Base-by-base conservation (phyloP, 345 rosid genomes). In the Reutealis trisperma region DNA sequence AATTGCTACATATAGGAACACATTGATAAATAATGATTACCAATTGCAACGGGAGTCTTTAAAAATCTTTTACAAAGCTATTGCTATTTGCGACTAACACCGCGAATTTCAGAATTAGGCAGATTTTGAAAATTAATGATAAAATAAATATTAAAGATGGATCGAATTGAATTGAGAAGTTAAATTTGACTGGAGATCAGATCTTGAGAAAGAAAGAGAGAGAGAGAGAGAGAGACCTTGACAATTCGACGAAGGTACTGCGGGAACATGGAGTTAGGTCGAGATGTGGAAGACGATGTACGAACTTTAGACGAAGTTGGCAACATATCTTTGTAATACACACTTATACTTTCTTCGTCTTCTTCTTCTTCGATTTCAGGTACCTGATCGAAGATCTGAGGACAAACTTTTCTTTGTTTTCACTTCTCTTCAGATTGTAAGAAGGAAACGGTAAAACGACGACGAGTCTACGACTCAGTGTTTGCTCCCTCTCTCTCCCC, bases 231-330 rank as follows among this genome's bases (percentile, higher is more conserved):
- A 67, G 77, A 32, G 70, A 96, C 99, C 99, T 96, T 96, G 82
- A 96, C 86, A 77, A 96, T 96, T 69, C 98, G 92, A 74, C 99
- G 98, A 78, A 96, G 93, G 82, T 92, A 94, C 80, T 89, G 97
- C 68, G 90, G 91, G 87, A 90, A 85, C 85, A 84, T 72, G 67
- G 95, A 84, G 59, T 84, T 90, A 71, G 94, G 78, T 77, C 97
- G 92, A 76, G 94, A 86, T 58, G 89, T 69, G 75, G 97, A 85
- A 82, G 98, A 88, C 59, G 98, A 86, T 60, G 97, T 75, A 57
- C 94, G 98, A 69, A 88, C 88, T 87, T 80, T 96, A 64, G 94
- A 87, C 68, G 91, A 81, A 62, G 93, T 92, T 2, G 98, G 97
- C 85, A 94, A 83, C 99, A 96, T 94, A 81, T 63, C 55, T 19